These are phyloP conservation scores for Jimgerdemannia flammicorona DNA, from an alignment of 192 early-diverging fungal species.

Conservation along the genomic window DNA sequence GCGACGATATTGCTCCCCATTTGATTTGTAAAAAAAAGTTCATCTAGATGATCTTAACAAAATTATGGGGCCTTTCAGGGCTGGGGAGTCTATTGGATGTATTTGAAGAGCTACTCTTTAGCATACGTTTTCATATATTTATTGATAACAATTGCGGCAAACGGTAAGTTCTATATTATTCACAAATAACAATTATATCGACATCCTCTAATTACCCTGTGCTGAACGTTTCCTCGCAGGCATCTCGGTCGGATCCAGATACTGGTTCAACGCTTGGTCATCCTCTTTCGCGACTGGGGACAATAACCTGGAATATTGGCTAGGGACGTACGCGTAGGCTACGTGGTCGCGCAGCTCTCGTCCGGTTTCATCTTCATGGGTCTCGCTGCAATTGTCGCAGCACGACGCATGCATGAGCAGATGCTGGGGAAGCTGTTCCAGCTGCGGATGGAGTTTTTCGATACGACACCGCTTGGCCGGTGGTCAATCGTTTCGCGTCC, in stretches of 20 bases:
- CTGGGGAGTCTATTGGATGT: too few species aligned
- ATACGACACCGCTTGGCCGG: constrained; percentile 38
- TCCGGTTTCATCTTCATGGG: constrained; percentile 15
- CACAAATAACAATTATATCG: too few species aligned
- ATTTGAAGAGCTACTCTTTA: too few species aligned
- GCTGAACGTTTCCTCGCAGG: too few species aligned
- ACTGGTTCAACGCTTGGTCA: constrained; percentile 1
- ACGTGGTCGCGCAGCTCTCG: constrained; percentile 12
- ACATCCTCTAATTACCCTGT: too few species aligned
- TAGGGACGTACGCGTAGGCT: background rate
- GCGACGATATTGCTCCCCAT: too few species aligned
- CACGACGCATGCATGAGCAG: constrained; percentile 20
- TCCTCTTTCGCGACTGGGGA: background rate
- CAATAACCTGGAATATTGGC: background rate
- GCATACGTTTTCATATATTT: too few species aligned
- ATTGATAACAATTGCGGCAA: too few species aligned
- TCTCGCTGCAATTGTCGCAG: constrained; percentile 18
- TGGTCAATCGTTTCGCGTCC: constrained; percentile 72
- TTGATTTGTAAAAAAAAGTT: too few species aligned
- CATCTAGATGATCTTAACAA: too few species aligned
- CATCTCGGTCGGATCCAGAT: background rate
- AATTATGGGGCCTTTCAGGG: too few species aligned
- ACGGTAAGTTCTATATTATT: too few species aligned
- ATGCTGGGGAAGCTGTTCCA: constrained; percentile 38
- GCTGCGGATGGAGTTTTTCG: constrained; percentile 4